Evolutionary conservation across 2,329 filamentous ascomycete species (phyloP).

Genomic region (Hypomyces rosellus): DNA sequence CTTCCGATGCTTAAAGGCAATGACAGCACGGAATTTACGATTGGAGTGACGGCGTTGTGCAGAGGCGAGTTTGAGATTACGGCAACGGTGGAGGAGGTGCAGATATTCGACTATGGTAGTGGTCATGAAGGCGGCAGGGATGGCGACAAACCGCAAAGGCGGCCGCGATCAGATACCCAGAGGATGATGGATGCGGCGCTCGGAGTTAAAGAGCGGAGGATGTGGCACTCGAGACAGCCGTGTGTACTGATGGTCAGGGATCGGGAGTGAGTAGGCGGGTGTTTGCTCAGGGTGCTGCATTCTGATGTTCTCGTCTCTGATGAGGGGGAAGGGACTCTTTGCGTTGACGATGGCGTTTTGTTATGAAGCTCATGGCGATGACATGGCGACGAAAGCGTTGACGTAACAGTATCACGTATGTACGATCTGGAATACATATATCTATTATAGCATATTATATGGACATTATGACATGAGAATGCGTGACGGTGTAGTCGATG

Average conservation of each 20-base stretch:
- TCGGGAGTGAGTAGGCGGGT: constrained; percentile 15
- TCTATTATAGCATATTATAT: too few species aligned
- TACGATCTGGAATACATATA: too few species aligned
- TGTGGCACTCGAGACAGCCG: constrained; percentile 58
- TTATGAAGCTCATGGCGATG: too few species aligned
- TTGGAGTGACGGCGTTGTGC: constrained; percentile 71
- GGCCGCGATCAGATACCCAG: constrained; percentile 46
- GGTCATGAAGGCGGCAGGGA: neutral
- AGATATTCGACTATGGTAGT: constrained; percentile 34
- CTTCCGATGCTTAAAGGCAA: constrained; percentile 58
- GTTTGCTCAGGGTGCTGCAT: neutral
- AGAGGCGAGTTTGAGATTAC: constrained; percentile 77
- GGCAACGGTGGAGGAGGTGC: constrained; percentile 75
- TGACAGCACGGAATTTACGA: constrained; percentile 50
- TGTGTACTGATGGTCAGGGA: constrained; percentile 51
- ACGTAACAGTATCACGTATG: too few species aligned
- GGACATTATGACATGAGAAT: too few species aligned
- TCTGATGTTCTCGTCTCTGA: too few species aligned
- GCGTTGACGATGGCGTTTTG: too few species aligned
- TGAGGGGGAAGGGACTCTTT: too few species aligned
- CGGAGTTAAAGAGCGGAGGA: constrained; percentile 53
- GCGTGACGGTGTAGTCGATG: too few species aligned
- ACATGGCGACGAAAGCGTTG: too few species aligned
- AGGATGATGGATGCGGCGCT: constrained; percentile 53
- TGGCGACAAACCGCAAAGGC: constrained; percentile 16